phyloP scores from a whole-genome alignment of 768 basidiomycete genomes.

The Trichaptum fuscoviolaceum region DNA sequence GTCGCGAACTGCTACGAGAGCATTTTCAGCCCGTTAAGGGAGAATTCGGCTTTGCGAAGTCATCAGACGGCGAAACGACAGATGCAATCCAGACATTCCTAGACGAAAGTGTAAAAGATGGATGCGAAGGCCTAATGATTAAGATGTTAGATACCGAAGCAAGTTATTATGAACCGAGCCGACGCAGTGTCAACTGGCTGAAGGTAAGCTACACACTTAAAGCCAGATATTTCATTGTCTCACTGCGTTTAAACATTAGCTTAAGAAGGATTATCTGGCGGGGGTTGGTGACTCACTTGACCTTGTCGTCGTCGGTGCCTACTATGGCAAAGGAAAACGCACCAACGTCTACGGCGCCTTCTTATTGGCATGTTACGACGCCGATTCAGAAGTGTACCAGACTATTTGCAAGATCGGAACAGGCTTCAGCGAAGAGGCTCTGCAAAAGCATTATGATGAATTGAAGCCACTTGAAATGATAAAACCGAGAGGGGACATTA shows the following conservation, averaged over 20 bases:
- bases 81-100: slow-evolving; percentile 95
- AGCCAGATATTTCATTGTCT: slow-evolving; percentile 8
- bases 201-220: slow-evolving; percentile 53
- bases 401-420: slow-evolving; percentile 99
- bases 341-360: slow-evolving; percentile 98
- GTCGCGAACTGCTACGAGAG: slow-evolving; percentile 68
- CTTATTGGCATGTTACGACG: slow-evolving; percentile 94
- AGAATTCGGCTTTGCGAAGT: slow-evolving; percentile 92
- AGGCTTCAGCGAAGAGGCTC: slow-evolving; percentile 89
- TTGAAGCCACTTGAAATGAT: slow-evolving; percentile 73
- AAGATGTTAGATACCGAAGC: slow-evolving; percentile 94
- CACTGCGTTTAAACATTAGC: slow-evolving; percentile 37
- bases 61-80: slow-evolving; percentile 80
- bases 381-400: slow-evolving; percentile 90
- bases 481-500: slow-evolving; percentile 76
- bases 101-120: slow-evolving; percentile 95
- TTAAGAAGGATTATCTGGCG: slow-evolving; percentile 97
- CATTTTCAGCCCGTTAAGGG: slow-evolving; percentile 80
- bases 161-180: slow-evolving; percentile 92
- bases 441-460: slow-evolving; percentile 75
- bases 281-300: slow-evolving; percentile 97
- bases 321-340: slow-evolving; percentile 96
- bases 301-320: slow-evolving; percentile 94
- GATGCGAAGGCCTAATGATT: slow-evolving; percentile 98
- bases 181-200: slow-evolving; percentile 95